Percentiles rank a stretch among this genome's conserved stretches.
Conservation (phyloP, 495 filamentous ascomycete genomes). For the Amniculicola lignicola region DNA sequence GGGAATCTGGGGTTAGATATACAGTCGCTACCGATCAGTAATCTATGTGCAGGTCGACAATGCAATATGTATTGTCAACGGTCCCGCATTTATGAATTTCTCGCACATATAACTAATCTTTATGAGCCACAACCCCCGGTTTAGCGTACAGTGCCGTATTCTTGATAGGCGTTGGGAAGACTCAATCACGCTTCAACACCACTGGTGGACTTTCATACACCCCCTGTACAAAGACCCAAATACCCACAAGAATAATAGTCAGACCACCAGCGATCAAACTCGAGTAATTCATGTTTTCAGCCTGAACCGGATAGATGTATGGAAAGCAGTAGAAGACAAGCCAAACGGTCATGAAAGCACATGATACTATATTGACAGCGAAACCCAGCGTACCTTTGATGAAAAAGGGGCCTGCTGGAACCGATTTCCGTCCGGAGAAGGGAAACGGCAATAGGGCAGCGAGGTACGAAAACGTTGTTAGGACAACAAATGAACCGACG, state of each 20-base stretch:
- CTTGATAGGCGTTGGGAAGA: too few relatives aligned
- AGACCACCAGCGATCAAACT: slow-evolving; percentile 23
- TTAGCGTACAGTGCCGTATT: too few relatives aligned
- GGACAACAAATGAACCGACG: slow-evolving; percentile 68
- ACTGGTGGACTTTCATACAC: slow-evolving; percentile 22
- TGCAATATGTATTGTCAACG: too few relatives aligned
- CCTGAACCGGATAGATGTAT: slow-evolving; percentile 23
- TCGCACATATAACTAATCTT: too few relatives aligned
- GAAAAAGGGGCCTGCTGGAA: slow-evolving; percentile 65
- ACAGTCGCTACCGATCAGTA: too few relatives aligned
- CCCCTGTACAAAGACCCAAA: slow-evolving; percentile 12
- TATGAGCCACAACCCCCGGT: too few relatives aligned
- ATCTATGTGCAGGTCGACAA: too few relatives aligned
- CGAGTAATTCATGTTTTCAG: slow-evolving; percentile 34
- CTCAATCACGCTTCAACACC: slow-evolving; percentile 8
- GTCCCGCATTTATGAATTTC: too few relatives aligned
- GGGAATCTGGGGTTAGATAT: too few relatives aligned
- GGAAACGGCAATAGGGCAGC: slow-evolving; percentile 72
- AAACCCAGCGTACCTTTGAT: slow-evolving; percentile 59
- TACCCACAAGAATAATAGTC: slow-evolving; percentile 19
- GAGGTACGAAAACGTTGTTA: slow-evolving; percentile 68
- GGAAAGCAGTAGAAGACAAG: slow-evolving; percentile 71
- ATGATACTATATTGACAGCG: slow-evolving; percentile 55
- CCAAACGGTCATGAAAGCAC: slow-evolving; percentile 66
- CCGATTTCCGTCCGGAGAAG: slow-evolving; percentile 58